Evolutionary conservation across 2,329 filamentous ascomycete genomes (phyloP).

Genomic region (Leptosphaerulina australis): DNA sequence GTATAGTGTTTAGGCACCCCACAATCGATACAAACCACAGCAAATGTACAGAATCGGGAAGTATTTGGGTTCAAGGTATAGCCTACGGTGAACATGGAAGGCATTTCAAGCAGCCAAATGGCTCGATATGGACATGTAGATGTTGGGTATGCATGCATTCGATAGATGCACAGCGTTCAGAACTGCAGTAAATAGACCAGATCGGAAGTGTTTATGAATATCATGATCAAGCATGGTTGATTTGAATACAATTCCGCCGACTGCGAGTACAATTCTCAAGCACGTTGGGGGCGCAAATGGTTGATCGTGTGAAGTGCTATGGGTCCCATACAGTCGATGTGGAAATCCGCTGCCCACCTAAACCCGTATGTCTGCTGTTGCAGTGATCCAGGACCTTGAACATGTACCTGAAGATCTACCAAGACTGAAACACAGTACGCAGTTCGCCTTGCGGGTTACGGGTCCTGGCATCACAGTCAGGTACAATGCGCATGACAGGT

Average conservation of each 20-base stretch:
- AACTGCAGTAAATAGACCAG: neutral
- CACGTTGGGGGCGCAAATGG: neutral
- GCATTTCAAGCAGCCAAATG: neutral
- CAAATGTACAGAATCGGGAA: neutral
- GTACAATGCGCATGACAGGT: conserved; percentile 7
- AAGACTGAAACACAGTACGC: neutral
- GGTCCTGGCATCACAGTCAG: conserved; percentile 4
- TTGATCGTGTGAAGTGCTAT: neutral
- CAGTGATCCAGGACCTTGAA: neutral
- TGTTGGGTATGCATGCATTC: conserved; percentile 1
- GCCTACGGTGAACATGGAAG: too few relatives aligned
- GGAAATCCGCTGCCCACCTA: neutral
- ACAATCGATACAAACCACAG: conserved; percentile 3
- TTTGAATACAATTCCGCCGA: neutral
- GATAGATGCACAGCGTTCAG: neutral
- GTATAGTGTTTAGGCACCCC: conserved; percentile 5
- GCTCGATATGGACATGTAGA: neutral
- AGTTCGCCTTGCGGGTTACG: neutral
- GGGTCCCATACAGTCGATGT: neutral
- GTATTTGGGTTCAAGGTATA: too few relatives aligned
- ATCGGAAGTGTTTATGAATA: neutral
- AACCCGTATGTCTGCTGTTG: neutral
- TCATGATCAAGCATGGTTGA: neutral
- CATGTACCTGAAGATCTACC: neutral
- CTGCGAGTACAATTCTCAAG: neutral